phyloP scores from a whole-genome alignment of 257 asterid species.

The Gentiana dahurica region DNA sequence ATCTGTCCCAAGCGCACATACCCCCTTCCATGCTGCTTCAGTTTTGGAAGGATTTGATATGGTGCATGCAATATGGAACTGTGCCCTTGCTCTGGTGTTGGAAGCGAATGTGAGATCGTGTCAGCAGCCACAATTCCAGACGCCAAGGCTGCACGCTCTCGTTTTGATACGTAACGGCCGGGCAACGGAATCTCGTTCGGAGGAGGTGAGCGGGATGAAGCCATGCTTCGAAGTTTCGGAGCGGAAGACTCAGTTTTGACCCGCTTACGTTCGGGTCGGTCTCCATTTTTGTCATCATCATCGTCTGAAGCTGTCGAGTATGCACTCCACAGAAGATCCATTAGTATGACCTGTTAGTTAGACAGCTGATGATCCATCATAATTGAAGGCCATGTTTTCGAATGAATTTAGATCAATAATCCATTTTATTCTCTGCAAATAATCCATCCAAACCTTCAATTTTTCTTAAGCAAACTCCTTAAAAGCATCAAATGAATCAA shows the following conservation, averaged over 20 bases:
- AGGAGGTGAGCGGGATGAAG: conserved; percentile 12
- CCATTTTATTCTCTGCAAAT: too few relatives aligned
- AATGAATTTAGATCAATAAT: too few relatives aligned
- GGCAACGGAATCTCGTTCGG: conserved; percentile 39
- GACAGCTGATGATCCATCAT: too few relatives aligned
- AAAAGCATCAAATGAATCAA: too few relatives aligned
- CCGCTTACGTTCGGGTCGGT: conserved; percentile 29
- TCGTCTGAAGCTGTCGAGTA: conserved; percentile 42
- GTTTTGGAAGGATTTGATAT: conserved; percentile 25
- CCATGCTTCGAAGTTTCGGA: conserved; percentile 1
- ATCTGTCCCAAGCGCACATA: conserved; percentile 15
- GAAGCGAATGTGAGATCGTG: conserved; percentile 7
- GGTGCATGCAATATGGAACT: conserved; percentile 45
- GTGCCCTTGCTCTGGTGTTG: conserved; percentile 40
- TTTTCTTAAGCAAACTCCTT: too few relatives aligned
- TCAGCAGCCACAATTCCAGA: conserved; percentile 12
- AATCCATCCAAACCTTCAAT: too few relatives aligned
- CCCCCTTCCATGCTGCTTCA: conserved; percentile 37
- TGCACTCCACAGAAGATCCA: conserved; percentile 69
- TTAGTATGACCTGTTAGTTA: conserved; percentile 1
- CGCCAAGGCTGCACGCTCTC: conserved; percentile 55
- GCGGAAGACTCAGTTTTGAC: conserved; percentile 12
- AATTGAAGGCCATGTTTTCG: too few relatives aligned
- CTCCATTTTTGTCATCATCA: conserved; percentile 11
- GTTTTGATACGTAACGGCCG: conserved; percentile 77